Evolutionary conservation across 129 eudicot genomes (phyloP), one percentile per base, ranked within the genome.

Genomic region (Tanacetum coccineum): DNA sequence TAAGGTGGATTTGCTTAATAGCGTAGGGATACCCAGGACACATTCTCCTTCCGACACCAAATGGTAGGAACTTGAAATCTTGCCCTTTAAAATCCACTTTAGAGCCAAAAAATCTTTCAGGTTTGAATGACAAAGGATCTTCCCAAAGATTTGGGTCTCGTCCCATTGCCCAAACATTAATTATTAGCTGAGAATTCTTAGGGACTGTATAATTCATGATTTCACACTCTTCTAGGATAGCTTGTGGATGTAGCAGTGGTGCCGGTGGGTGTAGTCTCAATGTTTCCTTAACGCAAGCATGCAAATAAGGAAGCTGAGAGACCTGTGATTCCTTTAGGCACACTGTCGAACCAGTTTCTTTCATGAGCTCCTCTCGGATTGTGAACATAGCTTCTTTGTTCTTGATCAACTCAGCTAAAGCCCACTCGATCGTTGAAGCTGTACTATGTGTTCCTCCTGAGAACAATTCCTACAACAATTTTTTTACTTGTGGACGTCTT

Each of bases 31-130:
- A 72, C 20, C 91, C 91, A 0, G 91, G 91, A 40, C 87, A 85
- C 83, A 85, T 85, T 70, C 87, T 81, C 78, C 81, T 76, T 32
- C 90, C 87, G 0, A 78, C 82, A 9, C 90, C 87, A 70, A 85
- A 85, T 0, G 90, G 87, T 40, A 81, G 66, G 40, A 74, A 84
- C 81, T 75, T 79, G 57, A 70, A 81, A 76, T 81, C 70, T 32
- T 84, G 83, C 8, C 90, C 90, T 78, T 71, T 81, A 22, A 78
- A 85, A 57, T 81, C 90, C 63, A 85, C 56, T 52, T 60, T 62
- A 0, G 87, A 78, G 15, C 71, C 60, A 13, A 50, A 50, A 70
- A 85, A 85, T 39, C 90, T 69, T 53, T 85, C 84, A 1, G 84
- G 90, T 40, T 47, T 76, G 71, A 81, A 85, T 14, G 32, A 20